A percentile compares a stretch with the other conserved stretches of the same genome.
These are phyloP conservation scores for Helotiales sp. DNA, from an alignment of 2,329 filamentous ascomycete genomes.

Conservation along the genomic window DNA sequence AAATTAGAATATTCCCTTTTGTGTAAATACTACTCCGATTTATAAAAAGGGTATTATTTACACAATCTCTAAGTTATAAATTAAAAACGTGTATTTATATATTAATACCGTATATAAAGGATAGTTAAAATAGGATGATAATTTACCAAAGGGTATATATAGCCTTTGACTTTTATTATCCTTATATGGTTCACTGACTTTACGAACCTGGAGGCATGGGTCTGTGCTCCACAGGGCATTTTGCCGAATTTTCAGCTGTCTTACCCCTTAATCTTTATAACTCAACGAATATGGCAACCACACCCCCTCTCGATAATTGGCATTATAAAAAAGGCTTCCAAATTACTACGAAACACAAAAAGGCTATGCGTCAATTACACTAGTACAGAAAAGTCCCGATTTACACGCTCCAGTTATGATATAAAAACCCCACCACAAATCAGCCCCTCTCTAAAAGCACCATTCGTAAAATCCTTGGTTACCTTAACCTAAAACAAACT, in stretches of 20 bases:
- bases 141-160: conserved; percentile 45
- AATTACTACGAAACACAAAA: too few relatives aligned
- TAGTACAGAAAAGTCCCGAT: conserved; percentile 15
- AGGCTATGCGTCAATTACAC: conserved; percentile 21
- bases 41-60: conserved; percentile 51
- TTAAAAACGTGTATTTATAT: conserved; percentile 47
- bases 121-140: conserved; percentile 50
- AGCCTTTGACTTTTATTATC: too few relatives aligned
- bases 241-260: not conserved
- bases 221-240: too few relatives aligned
- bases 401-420: not conserved
- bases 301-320: conserved; percentile 12
- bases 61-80: conserved; percentile 48
- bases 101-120: conserved; percentile 51
- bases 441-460: not conserved
- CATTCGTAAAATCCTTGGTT: too few relatives aligned
- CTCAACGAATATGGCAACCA: not conserved
- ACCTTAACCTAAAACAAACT: not conserved
- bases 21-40: conserved; percentile 45
- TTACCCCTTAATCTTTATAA: not conserved
- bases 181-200: too few relatives aligned
- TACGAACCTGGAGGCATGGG: not conserved
- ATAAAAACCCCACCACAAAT: not conserved
- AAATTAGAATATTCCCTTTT: conserved; percentile 46
- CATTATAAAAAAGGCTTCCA: conserved; percentile 15